Evolutionary conservation across 176 grass and related monocot genomes (phyloP).

Genomic region (Cenchrus americanus): DNA sequence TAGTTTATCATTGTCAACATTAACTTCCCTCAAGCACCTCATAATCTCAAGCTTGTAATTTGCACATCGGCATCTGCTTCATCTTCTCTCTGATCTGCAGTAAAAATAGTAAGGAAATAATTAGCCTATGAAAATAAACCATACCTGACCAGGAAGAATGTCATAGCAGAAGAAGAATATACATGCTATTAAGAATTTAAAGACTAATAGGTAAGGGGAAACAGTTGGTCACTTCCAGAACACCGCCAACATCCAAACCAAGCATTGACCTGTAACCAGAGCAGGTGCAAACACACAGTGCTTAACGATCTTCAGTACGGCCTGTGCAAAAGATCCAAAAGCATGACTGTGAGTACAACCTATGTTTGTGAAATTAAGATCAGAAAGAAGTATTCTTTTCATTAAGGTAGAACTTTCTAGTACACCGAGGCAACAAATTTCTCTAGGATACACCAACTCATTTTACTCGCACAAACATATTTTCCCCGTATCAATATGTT

Average conservation of each 20-base stretch:
- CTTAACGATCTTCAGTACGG: conserved; percentile 92
- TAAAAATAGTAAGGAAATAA: background rate
- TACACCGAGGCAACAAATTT: background rate
- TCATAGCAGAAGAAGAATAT: conserved; percentile 8
- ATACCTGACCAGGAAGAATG: conserved; percentile 15
- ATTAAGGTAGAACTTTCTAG: background rate
- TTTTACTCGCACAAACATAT: background rate
- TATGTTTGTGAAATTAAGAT: background rate
- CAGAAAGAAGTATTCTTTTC: background rate
- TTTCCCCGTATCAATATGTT: background rate
- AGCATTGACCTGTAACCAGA: conserved; percentile 93
- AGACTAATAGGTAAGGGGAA: conserved; percentile 92
- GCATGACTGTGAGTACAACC: conserved; percentile 14
- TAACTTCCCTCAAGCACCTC: conserved; percentile 96
- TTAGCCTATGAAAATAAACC: conserved; percentile 23
- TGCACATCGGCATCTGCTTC: conserved; percentile 93
- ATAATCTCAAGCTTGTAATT: conserved; percentile 99
- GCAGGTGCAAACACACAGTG: conserved; percentile 94
- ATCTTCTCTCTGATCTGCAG: conserved; percentile 85
- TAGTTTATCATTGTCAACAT: conserved; percentile 83
- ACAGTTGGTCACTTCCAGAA: conserved; percentile 97
- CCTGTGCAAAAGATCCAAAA: conserved; percentile 47
- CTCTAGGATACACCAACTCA: background rate
- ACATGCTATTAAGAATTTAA: background rate
- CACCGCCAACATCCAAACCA: conserved; percentile 97